Evolutionary conservation across 23 red algal genomes (phyloP).

Genomic region (Cyanidioschyzon merolae): DNA sequence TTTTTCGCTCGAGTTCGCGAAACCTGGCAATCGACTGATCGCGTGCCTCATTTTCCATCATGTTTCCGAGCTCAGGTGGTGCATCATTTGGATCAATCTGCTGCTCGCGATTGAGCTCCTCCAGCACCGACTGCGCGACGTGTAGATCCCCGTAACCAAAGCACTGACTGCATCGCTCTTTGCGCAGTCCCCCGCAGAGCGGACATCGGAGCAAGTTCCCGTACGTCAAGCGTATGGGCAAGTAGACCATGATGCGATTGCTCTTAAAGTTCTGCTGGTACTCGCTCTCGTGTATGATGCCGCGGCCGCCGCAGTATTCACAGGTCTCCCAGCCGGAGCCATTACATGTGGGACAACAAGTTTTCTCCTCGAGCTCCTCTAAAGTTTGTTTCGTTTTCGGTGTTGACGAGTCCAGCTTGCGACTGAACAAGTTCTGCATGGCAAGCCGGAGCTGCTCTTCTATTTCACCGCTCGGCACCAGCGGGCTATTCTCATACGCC

Average conservation of each 20-base stretch:
- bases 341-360: conserved; percentile 17
- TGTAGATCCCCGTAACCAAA: conserved; percentile 14
- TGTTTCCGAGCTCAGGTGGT: not conserved
- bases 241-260: conserved; percentile 13
- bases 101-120: not conserved
- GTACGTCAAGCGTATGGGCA: not conserved
- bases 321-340: conserved; percentile 29
- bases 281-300: conserved; percentile 17
- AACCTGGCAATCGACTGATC: not conserved
- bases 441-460: not conserved
- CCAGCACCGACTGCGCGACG: not conserved
- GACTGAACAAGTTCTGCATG: not conserved
- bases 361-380: not conserved
- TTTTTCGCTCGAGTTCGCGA: not conserved
- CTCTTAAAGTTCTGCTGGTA: not conserved
- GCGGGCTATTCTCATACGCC: not conserved
- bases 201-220: conserved; percentile 26
- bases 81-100: not conserved
- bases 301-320: conserved; percentile 30
- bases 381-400: not conserved
- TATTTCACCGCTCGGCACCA: not conserved
- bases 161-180: conserved; percentile 24
- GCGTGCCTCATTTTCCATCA: not conserved
- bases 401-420: not conserved
- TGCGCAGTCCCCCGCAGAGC: conserved; percentile 22